Conservation (phyloP, 108 stramenopile genomes). For the Cylindrotheca closterium region DNA sequence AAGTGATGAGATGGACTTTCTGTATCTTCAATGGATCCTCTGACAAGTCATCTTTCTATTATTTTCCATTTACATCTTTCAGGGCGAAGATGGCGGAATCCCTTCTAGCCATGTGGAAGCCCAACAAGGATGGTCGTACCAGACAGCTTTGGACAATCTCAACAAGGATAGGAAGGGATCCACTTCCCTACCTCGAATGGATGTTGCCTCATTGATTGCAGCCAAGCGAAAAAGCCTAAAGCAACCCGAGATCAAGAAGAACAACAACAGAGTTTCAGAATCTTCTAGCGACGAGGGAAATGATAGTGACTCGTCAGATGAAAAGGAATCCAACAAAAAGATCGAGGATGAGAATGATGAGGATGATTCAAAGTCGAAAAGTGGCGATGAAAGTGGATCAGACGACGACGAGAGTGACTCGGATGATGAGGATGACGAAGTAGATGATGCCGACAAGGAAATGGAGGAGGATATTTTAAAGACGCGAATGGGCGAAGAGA, state of each 20-base stretch:
- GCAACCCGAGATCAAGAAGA: conserved; percentile 9
- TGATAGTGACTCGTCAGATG: conserved; percentile 21
- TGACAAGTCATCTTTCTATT: background rate
- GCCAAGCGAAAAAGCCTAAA: conserved; percentile 69
- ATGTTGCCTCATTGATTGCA: conserved; percentile 73
- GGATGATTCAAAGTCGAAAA: conserved; percentile 9
- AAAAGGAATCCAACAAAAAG: conserved; percentile 18
- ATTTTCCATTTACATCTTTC: background rate
- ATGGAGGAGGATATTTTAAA: conserved; percentile 58
- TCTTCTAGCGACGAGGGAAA: conserved; percentile 25
- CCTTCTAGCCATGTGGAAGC: conserved; percentile 23
- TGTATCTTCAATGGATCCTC: background rate
- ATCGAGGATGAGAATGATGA: conserved; percentile 16
- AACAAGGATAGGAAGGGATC: conserved; percentile 35
- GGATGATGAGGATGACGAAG: conserved; percentile 44
- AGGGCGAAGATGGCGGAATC: conserved; percentile 80
- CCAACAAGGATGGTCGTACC: conserved; percentile 78
- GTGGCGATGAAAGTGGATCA: conserved; percentile 8
- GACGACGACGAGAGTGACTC: conserved; percentile 25
- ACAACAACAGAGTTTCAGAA: conserved; percentile 8
- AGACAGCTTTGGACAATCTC: conserved; percentile 68
- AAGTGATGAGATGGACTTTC: background rate
- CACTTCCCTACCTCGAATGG: conserved; percentile 52
- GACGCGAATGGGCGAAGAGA: conserved; percentile 37
- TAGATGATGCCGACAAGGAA: conserved; percentile 42